Conservation (phyloP, 2,329 filamentous ascomycete species). For the Colletotrichum australisinense region DNA sequence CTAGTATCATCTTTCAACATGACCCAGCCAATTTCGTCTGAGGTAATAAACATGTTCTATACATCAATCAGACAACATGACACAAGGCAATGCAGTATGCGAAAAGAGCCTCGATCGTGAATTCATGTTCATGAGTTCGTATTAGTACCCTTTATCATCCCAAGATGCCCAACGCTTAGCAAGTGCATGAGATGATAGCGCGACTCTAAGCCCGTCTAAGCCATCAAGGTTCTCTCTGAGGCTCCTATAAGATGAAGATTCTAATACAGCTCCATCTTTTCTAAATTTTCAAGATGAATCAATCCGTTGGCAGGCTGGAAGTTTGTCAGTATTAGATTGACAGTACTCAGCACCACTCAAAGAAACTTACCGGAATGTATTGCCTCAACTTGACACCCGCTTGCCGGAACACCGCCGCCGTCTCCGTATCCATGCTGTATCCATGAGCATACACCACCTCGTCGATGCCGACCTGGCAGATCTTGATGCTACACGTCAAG, state of each 20-base stretch:
- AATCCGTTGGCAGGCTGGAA: conserved; percentile 71
- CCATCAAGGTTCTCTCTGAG: conserved; percentile 3
- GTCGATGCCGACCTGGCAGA: conserved; percentile 93
- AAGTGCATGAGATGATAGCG: background rate
- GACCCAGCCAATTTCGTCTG: background rate
- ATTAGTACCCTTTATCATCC: background rate
- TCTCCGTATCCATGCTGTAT: conserved; percentile 93
- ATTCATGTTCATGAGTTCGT: background rate
- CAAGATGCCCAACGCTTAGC: background rate
- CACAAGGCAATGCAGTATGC: background rate
- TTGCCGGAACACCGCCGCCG: conserved; percentile 83
- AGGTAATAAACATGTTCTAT: background rate
- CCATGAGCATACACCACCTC: conserved; percentile 95
- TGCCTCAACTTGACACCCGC: conserved; percentile 89
- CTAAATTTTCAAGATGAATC: conserved; percentile 72
- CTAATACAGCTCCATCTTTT: conserved; percentile 58
- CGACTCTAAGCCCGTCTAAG: background rate
- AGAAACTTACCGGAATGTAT: conserved; percentile 80
- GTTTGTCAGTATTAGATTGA: conserved; percentile 35
- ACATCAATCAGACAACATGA: background rate
- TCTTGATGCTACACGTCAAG: conserved; percentile 98
- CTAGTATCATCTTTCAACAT: background rate
- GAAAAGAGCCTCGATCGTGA: background rate
- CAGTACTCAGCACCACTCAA: background rate
- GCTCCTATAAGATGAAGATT: background rate